Evolutionary conservation across 75 land plant species (phyloP).

Genomic region (Pinus albicaulis): DNA sequence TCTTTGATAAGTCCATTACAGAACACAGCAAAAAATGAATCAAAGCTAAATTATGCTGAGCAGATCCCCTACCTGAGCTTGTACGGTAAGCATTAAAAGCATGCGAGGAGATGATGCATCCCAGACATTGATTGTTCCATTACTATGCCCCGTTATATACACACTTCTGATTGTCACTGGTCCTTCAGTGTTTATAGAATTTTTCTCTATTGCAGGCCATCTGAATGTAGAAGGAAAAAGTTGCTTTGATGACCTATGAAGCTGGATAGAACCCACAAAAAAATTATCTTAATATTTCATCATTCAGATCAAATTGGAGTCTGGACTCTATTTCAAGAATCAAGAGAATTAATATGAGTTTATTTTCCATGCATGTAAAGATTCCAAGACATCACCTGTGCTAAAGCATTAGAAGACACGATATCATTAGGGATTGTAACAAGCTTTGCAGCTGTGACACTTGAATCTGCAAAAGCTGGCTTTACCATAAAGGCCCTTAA

Average conservation of each 20-base stretch:
- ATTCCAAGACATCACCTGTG: constrained; percentile 26
- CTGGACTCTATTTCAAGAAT: neutral
- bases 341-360: neutral
- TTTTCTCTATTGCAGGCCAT: constrained; percentile 22
- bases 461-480: constrained; percentile 56
- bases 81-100: constrained; percentile 39
- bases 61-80: constrained; percentile 52
- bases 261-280: constrained; percentile 23
- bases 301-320: neutral
- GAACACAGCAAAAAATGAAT: neutral
- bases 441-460: constrained; percentile 39
- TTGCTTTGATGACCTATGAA: constrained; percentile 21
- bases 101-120: constrained; percentile 69
- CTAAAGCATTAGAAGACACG: constrained; percentile 11
- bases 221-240: constrained; percentile 34
- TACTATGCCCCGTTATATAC: constrained; percentile 70
- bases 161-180: constrained; percentile 35
- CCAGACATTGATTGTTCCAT: constrained; percentile 82
- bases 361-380: constrained; percentile 11
- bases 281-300: neutral
- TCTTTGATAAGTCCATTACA: neutral
- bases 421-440: constrained; percentile 25
- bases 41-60: neutral
- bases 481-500: constrained; percentile 34
- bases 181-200: constrained; percentile 14